Conservation (phyloP, 2,329 filamentous ascomycete genomes). For the Alternaria ethzedia region DNA sequence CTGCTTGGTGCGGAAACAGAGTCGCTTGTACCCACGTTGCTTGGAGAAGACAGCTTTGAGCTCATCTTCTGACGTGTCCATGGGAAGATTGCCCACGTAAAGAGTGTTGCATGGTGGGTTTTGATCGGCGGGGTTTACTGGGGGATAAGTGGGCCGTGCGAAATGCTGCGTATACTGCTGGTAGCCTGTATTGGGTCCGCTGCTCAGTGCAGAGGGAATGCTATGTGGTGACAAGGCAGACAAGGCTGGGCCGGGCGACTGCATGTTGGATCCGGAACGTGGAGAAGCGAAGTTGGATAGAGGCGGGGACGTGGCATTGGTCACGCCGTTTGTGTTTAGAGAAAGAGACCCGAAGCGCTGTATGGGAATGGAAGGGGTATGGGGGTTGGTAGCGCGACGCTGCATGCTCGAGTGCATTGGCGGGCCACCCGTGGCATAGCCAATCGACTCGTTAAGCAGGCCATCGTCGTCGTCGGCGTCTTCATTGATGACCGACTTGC, state of each 20-base stretch:
- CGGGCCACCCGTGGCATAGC: conserved; percentile 74
- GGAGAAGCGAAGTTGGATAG: conserved; percentile 61
- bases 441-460: conserved; percentile 74
- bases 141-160: conserved; percentile 73
- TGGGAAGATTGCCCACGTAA: conserved; percentile 95
- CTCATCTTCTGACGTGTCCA: conserved; percentile 93
- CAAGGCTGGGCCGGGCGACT: conserved; percentile 55
- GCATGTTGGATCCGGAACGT: conserved; percentile 56
- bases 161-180: conserved; percentile 65
- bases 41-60: conserved; percentile 92
- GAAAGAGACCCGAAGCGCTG: conserved; percentile 73
- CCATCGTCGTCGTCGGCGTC: conserved; percentile 74
- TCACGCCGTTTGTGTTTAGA: conserved; percentile 66
- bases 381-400: conserved; percentile 74
- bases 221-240: conserved; percentile 58
- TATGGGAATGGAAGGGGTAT: conserved; percentile 73
- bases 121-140: conserved; percentile 92
- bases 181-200: conserved; percentile 58
- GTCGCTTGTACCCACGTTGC: conserved; percentile 90
- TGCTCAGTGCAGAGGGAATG: conserved; percentile 63
- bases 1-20: conserved; percentile 92
- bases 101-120: conserved; percentile 98
- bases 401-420: conserved; percentile 56
- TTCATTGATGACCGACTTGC: conserved; percentile 76
- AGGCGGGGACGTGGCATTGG: conserved; percentile 59